Conservation (phyloP, 2,329 filamentous ascomycete species). For the Nemania bipapillata region DNA sequence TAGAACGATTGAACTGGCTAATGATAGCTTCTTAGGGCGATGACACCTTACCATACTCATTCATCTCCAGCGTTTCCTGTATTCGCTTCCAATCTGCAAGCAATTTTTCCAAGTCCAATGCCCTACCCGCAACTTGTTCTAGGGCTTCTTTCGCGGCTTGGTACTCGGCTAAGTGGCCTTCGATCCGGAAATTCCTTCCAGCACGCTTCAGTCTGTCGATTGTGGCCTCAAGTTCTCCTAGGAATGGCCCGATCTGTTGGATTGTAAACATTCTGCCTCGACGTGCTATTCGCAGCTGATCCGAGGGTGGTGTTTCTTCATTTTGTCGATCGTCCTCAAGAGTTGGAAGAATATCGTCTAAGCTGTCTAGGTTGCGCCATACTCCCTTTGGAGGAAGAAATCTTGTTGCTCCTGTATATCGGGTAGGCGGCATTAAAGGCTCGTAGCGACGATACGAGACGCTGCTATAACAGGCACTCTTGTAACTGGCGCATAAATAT, state of each 20-base stretch:
- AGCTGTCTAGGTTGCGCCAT: neutral
- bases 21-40: no score
- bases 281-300: neutral
- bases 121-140: neutral
- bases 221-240: neutral
- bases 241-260: neutral
- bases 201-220: neutral
- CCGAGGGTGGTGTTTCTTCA: neutral
- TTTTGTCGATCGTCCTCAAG: neutral
- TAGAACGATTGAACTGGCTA: no score
- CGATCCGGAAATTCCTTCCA: neutral
- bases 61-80: neutral
- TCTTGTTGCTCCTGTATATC: neutral
- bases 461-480: neutral
- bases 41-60: neutral
- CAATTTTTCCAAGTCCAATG: neutral
- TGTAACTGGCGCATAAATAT: neutral
- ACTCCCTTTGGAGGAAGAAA: neutral
- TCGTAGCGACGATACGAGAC: neutral
- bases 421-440: neutral
- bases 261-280: neutral
- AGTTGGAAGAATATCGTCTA: neutral
- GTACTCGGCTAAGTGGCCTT: neutral
- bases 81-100: neutral
- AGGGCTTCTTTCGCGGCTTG: neutral